These are phyloP conservation scores for Astrothelium macrocarpum DNA, from an alignment of 495 filamentous ascomycete species.

Conservation along the genomic window DNA sequence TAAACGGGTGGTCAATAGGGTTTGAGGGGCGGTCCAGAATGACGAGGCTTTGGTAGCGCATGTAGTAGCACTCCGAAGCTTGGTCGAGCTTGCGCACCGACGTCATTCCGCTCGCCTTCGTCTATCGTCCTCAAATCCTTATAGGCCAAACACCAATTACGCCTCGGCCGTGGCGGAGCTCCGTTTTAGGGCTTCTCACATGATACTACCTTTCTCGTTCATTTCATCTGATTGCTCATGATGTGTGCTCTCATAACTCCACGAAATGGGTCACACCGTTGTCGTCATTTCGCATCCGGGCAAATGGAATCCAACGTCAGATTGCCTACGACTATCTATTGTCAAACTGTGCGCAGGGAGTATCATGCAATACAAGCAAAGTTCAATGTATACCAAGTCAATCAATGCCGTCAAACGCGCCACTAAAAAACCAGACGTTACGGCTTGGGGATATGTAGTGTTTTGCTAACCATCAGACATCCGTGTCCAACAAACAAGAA, in stretches of 20 bases:
- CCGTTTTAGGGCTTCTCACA: too few species aligned
- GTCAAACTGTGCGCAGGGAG: background rate
- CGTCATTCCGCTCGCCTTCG: background rate
- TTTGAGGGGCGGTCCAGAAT: background rate
- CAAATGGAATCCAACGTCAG: too few species aligned
- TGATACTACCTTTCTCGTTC: too few species aligned
- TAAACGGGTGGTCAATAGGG: background rate
- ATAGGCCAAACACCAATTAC: too few species aligned
- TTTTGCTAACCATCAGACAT: constrained; percentile 89
- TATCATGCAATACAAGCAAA: constrained; percentile 3
- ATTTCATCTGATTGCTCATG: too few species aligned
- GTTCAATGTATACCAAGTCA: background rate
- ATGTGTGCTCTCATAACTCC: too few species aligned
- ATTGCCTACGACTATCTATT: background rate
- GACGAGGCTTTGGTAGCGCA: too few species aligned
- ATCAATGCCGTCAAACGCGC: background rate
- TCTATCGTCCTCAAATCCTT: too few species aligned
- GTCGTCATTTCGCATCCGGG: too few species aligned
- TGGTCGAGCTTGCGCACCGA: background rate
- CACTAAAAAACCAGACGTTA: constrained; percentile 27
- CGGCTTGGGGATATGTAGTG: constrained; percentile 92
- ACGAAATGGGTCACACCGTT: too few species aligned
- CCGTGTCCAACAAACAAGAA: constrained; percentile 74
- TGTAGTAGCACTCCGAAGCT: background rate
- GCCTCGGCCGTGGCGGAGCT: too few species aligned